Evolutionary conservation across 768 basidiomycete species (phyloP).

Genomic region (Dacryopinax spathularia): DNA sequence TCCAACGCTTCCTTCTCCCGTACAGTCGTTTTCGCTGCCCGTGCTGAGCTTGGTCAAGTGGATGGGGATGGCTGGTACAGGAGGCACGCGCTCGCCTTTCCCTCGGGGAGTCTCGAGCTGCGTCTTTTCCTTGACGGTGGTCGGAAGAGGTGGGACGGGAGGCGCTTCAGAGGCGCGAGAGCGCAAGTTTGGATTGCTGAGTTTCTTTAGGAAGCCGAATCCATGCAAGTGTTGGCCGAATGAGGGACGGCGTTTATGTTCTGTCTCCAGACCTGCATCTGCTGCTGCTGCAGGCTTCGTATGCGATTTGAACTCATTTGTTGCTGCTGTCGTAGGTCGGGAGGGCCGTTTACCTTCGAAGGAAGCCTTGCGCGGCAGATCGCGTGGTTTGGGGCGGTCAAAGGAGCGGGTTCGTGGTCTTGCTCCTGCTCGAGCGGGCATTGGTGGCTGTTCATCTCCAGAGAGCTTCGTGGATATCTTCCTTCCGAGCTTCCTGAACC

Average conservation of each 20-base stretch:
- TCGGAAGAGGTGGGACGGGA: not conserved
- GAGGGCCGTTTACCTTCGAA: not conserved
- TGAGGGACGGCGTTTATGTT: not conserved
- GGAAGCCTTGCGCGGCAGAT: not conserved
- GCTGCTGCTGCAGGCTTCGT: not conserved
- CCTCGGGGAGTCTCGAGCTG: not conserved
- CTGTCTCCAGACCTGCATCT: not conserved
- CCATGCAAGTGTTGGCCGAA: not conserved
- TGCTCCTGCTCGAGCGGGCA: not conserved
- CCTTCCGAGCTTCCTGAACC: not conserved
- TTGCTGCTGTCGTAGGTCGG: not conserved
- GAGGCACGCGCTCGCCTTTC: not conserved
- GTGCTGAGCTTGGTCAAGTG: not conserved
- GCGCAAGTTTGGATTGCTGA: not conserved
- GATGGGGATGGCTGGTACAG: not conserved
- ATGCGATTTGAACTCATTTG: not conserved
- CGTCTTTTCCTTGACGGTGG: not conserved
- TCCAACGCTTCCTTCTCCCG: not conserved
- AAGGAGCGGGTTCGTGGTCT: not conserved
- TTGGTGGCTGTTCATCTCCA: not conserved
- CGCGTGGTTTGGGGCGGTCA: not conserved
- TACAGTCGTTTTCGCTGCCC: not conserved
- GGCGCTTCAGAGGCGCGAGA: not conserved
- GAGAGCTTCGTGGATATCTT: not conserved
- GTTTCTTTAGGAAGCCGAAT: not conserved